Conservation (phyloP, 2,329 filamentous ascomycete species). For the Trichoderma oligosporum region DNA sequence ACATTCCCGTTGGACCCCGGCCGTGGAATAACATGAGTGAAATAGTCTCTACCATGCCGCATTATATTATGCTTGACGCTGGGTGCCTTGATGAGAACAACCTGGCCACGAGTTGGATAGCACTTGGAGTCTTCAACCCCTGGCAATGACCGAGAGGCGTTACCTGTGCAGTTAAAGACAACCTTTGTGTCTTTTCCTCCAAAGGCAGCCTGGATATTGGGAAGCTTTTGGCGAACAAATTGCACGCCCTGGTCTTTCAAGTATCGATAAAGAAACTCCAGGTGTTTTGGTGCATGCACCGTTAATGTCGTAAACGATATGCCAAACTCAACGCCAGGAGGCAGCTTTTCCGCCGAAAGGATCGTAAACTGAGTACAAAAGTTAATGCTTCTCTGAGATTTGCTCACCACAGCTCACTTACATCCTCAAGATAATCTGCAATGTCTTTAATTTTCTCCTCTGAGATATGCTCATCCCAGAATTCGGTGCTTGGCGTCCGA, state of each 20-base stretch:
- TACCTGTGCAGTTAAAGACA: constrained; percentile 37
- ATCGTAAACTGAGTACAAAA: too few species aligned
- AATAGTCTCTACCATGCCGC: constrained; percentile 37
- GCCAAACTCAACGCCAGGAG: constrained; percentile 32
- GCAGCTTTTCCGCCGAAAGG: constrained; percentile 29
- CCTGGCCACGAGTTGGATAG: constrained; percentile 40
- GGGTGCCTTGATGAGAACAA: constrained; percentile 35
- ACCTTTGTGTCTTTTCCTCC: constrained; percentile 29
- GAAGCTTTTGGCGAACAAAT: constrained; percentile 30
- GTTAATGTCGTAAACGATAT: constrained; percentile 36
- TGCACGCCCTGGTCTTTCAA: too few species aligned
- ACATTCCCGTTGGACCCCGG: constrained; percentile 34
- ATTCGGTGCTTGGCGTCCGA: constrained; percentile 37
- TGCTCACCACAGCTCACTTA: too few species aligned
- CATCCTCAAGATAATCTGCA: constrained; percentile 39
- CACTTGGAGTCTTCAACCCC: constrained; percentile 40
- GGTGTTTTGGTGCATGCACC: constrained; percentile 37
- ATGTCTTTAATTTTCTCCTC: constrained; percentile 40
- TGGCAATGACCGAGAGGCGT: constrained; percentile 31
- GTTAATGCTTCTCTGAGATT: too few species aligned
- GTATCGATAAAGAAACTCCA: constrained; percentile 30
- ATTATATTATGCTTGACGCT: constrained; percentile 35
- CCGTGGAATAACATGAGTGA: constrained; percentile 40
- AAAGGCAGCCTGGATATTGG: constrained; percentile 25
- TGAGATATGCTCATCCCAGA: constrained; percentile 38